These are phyloP conservation scores for Aschersonia sp. DNA, from an alignment of 2,329 filamentous ascomycete genomes.

Conservation along the genomic window DNA sequence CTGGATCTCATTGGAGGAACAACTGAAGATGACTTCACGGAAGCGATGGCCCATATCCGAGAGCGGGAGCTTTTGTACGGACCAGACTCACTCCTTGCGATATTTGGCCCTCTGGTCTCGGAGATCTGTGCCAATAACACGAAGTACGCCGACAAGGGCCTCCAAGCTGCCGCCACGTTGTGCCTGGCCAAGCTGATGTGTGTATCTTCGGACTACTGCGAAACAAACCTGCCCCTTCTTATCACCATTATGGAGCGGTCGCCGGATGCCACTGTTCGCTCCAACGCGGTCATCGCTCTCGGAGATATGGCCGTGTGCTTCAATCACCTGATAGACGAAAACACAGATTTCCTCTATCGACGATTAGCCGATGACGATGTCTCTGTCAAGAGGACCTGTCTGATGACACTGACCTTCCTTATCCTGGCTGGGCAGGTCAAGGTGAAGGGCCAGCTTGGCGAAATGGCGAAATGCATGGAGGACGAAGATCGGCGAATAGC, in stretches of 20 bases:
- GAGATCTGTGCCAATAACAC: constrained; percentile 95
- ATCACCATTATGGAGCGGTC: constrained; percentile 97
- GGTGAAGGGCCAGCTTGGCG: constrained; percentile 94
- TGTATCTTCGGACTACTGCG: constrained; percentile 91
- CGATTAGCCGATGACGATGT: constrained; percentile 77
- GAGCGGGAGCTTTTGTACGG: constrained; percentile 76
- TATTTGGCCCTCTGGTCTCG: constrained; percentile 80
- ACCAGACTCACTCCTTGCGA: constrained; percentile 66
- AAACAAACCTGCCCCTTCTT: constrained; percentile 77
- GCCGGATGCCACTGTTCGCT: constrained; percentile 79
- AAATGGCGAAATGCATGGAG: constrained; percentile 98
- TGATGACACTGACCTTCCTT: constrained; percentile 96
- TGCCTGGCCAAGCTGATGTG: constrained; percentile 99
- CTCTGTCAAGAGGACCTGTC: constrained; percentile 88
- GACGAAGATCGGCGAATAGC: constrained; percentile 91
- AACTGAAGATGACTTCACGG: constrained; percentile 83
- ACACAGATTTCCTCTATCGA: constrained; percentile 94
- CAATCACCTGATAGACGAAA: constrained; percentile 97
- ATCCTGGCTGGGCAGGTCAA: constrained; percentile 97
- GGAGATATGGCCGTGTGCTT: constrained; percentile 99
- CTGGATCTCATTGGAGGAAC: constrained; percentile 94
- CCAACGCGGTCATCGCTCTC: constrained; percentile 90
- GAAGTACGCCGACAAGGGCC: constrained; percentile 71
- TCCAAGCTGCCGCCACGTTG: constrained; percentile 85
- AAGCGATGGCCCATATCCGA: constrained; percentile 70